phyloP scores from a whole-genome alignment of 2,329 filamentous ascomycete genomes.

The Fusarium sambucinum region DNA sequence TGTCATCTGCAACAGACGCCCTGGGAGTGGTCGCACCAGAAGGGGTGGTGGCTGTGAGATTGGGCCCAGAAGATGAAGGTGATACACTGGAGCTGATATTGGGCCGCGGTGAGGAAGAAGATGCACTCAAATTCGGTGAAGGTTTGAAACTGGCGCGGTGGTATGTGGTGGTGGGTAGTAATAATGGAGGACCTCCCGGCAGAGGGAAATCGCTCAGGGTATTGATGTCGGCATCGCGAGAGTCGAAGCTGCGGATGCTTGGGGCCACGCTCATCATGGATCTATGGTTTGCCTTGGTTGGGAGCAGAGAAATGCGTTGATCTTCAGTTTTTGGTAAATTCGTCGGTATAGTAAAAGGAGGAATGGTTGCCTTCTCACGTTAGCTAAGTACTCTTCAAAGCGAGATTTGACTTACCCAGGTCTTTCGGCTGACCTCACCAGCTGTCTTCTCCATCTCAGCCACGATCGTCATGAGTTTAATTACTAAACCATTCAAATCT shows the following conservation, averaged over 20 bases:
- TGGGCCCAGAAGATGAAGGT: constrained; percentile 29
- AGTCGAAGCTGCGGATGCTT: constrained; percentile 41
- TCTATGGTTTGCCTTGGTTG: constrained; percentile 21
- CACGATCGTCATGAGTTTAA: constrained; percentile 80
- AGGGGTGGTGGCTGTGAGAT: constrained; percentile 13
- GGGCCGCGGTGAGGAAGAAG: constrained; percentile 18
- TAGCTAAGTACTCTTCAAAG: constrained; percentile 10
- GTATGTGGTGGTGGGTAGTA: constrained; percentile 44
- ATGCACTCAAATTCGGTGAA: constrained; percentile 26
- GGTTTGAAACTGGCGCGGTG: constrained; percentile 31
- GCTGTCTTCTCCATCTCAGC: constrained; percentile 88
- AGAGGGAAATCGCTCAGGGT: constrained; percentile 48
- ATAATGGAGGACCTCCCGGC: constrained; percentile 43
- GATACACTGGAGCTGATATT: constrained; percentile 30
- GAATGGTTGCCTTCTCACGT: constrained; percentile 43
- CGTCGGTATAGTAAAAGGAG: constrained; percentile 43
- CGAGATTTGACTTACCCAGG: constrained; percentile 67
- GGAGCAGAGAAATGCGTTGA: constrained; percentile 16
- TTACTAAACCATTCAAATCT: constrained; percentile 75
- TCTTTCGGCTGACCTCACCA: constrained; percentile 83
- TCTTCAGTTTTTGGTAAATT: constrained; percentile 25
- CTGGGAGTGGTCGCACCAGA: constrained; percentile 27
- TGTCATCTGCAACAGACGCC: constrained; percentile 19
- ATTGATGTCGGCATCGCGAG: constrained; percentile 39
- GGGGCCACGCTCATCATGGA: constrained; percentile 27